Conservation (phyloP, 2,329 filamentous ascomycete genomes). For the Fusarium veterinarium region DNA sequence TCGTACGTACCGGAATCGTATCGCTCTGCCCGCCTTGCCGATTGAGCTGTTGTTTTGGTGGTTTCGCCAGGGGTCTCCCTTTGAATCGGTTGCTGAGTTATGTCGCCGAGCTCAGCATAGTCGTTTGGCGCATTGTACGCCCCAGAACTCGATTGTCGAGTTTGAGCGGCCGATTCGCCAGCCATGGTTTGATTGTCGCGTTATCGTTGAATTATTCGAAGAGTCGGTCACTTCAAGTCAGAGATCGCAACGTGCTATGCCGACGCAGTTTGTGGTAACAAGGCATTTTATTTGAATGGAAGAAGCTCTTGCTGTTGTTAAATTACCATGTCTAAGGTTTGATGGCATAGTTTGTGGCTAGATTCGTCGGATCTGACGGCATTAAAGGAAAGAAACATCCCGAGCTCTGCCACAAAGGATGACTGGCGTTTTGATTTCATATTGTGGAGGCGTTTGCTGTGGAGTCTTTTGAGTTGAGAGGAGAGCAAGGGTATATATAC, state of each 20-base stretch:
- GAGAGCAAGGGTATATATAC: slow-evolving; percentile 6
- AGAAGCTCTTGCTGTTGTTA: neutral
- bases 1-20: slow-evolving; percentile 40
- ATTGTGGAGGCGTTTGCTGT: slow-evolving; percentile 14
- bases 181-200: slow-evolving; percentile 16
- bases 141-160: neutral
- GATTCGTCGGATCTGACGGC: slow-evolving; percentile 42
- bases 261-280: neutral
- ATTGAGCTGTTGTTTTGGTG: neutral
- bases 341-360: slow-evolving; percentile 17
- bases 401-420: slow-evolving; percentile 27
- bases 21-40: neutral
- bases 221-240: slow-evolving; percentile 5
- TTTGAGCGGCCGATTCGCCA: neutral
- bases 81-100: neutral
- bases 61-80: neutral
- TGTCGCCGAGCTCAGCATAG: neutral
- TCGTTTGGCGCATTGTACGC: neutral
- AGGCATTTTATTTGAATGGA: slow-evolving; percentile 2
- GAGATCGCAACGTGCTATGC: neutral
- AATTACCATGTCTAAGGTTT: slow-evolving; percentile 14
- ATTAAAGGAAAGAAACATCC: slow-evolving; percentile 22
- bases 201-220: neutral
- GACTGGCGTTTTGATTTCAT: slow-evolving; percentile 9
- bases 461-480: neutral